Percentiles rank a stretch among this genome's conserved stretches.
phyloP scores from a whole-genome alignment of 1,284 basidiomycete species.

The Sporisorium iseilematis-ciliati region DNA sequence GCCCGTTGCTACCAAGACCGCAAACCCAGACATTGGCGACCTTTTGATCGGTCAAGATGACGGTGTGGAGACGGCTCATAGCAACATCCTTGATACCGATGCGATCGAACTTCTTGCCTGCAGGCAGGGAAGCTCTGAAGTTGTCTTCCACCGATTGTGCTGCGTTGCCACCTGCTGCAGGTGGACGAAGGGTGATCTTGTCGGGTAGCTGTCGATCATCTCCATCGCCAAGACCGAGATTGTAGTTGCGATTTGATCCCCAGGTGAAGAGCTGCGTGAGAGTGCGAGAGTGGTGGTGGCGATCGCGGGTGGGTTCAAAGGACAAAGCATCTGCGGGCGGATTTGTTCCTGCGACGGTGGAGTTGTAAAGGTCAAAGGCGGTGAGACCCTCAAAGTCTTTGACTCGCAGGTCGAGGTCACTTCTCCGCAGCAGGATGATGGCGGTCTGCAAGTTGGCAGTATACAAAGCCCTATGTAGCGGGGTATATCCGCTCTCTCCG shows the following conservation, averaged over 20 bases:
- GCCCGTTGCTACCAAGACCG: conserved; percentile 60
- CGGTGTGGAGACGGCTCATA: conserved; percentile 65
- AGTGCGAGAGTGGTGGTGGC: conserved; percentile 34
- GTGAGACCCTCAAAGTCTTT: conserved; percentile 93
- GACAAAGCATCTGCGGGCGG: conserved; percentile 44
- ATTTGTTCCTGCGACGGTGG: conserved; percentile 64
- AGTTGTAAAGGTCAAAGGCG: conserved; percentile 91
- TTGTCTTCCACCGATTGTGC: conserved; percentile 19
- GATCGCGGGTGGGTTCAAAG: conserved; percentile 21
- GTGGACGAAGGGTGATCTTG: conserved; percentile 75
- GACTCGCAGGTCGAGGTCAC: conserved; percentile 80
- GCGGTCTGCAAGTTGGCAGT: conserved; percentile 84
- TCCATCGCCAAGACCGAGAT: conserved; percentile 83
- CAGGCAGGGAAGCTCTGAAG: conserved; percentile 25
- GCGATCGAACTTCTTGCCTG: conserved; percentile 61
- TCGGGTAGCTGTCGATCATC: conserved; percentile 86
- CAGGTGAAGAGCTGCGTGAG: conserved; percentile 82
- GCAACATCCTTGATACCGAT: conserved; percentile 60
- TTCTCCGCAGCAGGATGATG: conserved; percentile 79
- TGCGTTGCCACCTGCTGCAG: conserved; percentile 3
- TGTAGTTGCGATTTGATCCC: conserved; percentile 81
- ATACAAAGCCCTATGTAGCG: conserved; percentile 91
- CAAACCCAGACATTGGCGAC: conserved; percentile 66
- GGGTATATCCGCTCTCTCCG: conserved; percentile 78
- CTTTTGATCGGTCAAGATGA: conserved; percentile 61